phyloP scores from a whole-genome alignment of 306 rosid genomes.

The Macrotyloma uniflorum region DNA sequence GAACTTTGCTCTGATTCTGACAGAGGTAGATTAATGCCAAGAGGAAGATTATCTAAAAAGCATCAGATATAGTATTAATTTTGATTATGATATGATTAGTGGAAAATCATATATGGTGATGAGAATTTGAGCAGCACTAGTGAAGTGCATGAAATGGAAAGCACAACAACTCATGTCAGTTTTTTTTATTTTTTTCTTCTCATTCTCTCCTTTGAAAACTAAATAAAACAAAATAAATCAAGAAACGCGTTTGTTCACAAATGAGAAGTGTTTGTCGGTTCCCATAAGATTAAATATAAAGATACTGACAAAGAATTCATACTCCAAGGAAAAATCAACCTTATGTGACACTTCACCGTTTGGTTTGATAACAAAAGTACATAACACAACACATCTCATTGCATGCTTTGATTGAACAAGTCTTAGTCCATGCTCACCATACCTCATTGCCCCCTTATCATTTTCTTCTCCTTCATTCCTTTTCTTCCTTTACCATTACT shows the following conservation, averaged over 20 bases:
- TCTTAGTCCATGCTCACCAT: slow-evolving; percentile 51
- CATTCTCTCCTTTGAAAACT: slow-evolving; percentile 25
- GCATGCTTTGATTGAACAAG: slow-evolving; percentile 61
- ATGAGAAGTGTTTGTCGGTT: slow-evolving; percentile 38
- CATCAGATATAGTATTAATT: neutral
- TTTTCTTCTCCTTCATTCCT: slow-evolving; percentile 22
- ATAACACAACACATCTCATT: neutral
- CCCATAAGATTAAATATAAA: slow-evolving; percentile 30
- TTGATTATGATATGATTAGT: slow-evolving; percentile 44
- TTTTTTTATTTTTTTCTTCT: neutral
- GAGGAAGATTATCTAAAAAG: no score
- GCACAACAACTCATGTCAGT: neutral
- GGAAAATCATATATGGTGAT: slow-evolving; percentile 28
- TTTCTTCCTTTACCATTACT: slow-evolving; percentile 31
- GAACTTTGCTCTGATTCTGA: slow-evolving; percentile 5
- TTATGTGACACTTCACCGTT: slow-evolving; percentile 10
- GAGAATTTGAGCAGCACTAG: neutral
- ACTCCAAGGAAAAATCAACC: slow-evolving; percentile 28
- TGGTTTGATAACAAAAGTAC: slow-evolving; percentile 29
- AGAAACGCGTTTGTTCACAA: slow-evolving; percentile 39
- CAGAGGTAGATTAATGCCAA: no score
- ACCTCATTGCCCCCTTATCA: slow-evolving; percentile 29
- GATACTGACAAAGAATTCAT: slow-evolving; percentile 30
- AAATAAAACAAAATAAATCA: neutral
- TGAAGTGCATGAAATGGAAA: slow-evolving; percentile 18